Conservation (phyloP, 2,329 filamentous ascomycete species). For the Phoma sp. region DNA sequence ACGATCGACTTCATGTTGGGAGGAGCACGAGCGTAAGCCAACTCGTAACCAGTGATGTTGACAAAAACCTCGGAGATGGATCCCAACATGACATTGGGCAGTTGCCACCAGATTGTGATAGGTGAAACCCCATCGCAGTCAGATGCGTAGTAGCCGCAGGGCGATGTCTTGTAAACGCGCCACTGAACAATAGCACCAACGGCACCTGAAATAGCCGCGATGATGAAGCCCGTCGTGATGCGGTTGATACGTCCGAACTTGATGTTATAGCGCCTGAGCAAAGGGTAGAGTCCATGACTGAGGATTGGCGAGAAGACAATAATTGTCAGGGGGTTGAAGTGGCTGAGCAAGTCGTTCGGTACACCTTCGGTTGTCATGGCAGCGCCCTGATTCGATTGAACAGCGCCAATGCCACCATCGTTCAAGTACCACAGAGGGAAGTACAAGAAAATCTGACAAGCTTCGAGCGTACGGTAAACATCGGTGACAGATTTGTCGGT, state of each 20-base stretch:
- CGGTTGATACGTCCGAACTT: conserved; percentile 58
- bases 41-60: conserved; percentile 54
- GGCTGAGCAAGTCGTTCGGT: conserved; percentile 18
- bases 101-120: conserved; percentile 54
- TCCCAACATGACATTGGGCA: conserved; percentile 47
- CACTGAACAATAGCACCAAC: conserved; percentile 51
- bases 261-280: conserved; percentile 51
- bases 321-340: conserved; percentile 19
- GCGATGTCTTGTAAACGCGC: conserved; percentile 55
- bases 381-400: conserved; percentile 54
- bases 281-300: conserved; percentile 57
- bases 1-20: conserved; percentile 53
- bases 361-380: conserved; percentile 22
- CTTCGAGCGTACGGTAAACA: conserved; percentile 30
- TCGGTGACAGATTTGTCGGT: conserved; percentile 23
- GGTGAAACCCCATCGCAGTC: conserved; percentile 49
- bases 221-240: conserved; percentile 59
- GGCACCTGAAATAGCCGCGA: conserved; percentile 56
- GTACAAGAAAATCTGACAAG: conserved; percentile 32
- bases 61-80: conserved; percentile 41
- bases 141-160: conserved; percentile 53
- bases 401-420: conserved; percentile 57
- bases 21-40: conserved; percentile 54
- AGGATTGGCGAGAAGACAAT: conserved; percentile 51
- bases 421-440: conserved; percentile 51